Conservation (phyloP, 2,329 filamentous ascomycete genomes). For the Phialophora verrucosa region DNA sequence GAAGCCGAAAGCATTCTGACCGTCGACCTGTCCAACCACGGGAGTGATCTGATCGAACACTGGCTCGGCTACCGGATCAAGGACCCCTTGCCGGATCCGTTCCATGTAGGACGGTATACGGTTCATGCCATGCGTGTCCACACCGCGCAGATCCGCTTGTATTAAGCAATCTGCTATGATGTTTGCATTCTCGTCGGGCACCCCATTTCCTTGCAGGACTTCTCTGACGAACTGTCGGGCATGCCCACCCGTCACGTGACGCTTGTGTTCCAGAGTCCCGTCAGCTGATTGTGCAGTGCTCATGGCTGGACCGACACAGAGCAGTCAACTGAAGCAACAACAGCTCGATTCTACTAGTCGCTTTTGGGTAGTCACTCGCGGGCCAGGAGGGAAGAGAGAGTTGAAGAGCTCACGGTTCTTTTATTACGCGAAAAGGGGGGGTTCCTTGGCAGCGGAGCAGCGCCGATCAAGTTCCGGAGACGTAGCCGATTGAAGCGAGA, state of each 20-base stretch:
- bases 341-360: background rate
- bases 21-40: conserved; percentile 71
- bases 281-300: background rate
- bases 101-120: conserved; percentile 78
- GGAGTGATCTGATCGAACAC: conserved; percentile 68
- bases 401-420: background rate
- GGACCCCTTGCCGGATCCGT: conserved; percentile 71
- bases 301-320: background rate
- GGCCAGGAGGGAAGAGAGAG: background rate
- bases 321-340: background rate
- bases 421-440: background rate
- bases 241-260: background rate
- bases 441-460: conserved; percentile 1
- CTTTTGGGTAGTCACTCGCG: background rate
- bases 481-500: conserved; percentile 3
- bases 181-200: conserved; percentile 62
- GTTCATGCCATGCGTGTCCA: conserved; percentile 80
- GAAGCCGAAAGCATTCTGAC: conserved; percentile 76
- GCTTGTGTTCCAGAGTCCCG: background rate
- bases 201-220: conserved; percentile 59
- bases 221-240: conserved; percentile 12
- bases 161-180: conserved; percentile 72
- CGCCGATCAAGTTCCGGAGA: background rate
- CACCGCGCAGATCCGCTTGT: conserved; percentile 75
- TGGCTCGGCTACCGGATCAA: conserved; percentile 66